These are phyloP conservation scores for Xylaria arbuscula DNA, from an alignment of 2,329 filamentous ascomycete species.

Conservation along the genomic window DNA sequence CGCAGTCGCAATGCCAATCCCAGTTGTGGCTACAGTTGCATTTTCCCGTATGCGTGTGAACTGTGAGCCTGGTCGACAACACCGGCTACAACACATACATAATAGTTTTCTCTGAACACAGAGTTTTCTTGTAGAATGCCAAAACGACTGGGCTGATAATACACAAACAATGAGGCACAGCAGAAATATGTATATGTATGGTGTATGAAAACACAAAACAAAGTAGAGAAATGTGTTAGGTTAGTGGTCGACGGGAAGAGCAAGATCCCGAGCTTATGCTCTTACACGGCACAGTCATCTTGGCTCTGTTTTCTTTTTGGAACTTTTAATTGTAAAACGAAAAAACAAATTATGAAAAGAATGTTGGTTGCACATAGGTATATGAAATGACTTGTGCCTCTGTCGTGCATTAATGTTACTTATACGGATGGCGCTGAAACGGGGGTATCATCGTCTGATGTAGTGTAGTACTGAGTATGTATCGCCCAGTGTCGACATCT, in stretches of 20 bases:
- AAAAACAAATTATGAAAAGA: no score
- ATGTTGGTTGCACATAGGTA: no score
- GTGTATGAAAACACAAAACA: no score
- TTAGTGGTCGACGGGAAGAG: not conserved
- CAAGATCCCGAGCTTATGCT: conserved; percentile 6
- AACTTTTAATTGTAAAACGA: no score
- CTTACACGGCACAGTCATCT: conserved; percentile 20
- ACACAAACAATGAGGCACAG: not conserved
- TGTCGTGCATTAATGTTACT: not conserved
- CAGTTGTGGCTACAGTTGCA: not conserved
- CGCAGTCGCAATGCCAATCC: not conserved
- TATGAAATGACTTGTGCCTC: not conserved
- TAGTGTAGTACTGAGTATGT: not conserved
- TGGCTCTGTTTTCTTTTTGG: not conserved
- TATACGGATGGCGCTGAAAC: not conserved
- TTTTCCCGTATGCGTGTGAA: conserved; percentile 14
- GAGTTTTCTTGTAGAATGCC: not conserved
- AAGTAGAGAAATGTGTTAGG: not conserved
- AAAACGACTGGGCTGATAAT: not conserved
- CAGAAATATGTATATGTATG: not conserved
- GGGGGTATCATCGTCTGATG: not conserved
- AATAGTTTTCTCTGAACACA: not conserved
- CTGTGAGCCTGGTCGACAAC: conserved; percentile 1
- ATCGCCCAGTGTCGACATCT: not conserved
- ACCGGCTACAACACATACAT: no score